Percentiles rank a stretch among this genome's conserved stretches.
Evolutionary conservation across 306 rosid genomes (phyloP).

Genomic region (Quercus cerris): DNA sequence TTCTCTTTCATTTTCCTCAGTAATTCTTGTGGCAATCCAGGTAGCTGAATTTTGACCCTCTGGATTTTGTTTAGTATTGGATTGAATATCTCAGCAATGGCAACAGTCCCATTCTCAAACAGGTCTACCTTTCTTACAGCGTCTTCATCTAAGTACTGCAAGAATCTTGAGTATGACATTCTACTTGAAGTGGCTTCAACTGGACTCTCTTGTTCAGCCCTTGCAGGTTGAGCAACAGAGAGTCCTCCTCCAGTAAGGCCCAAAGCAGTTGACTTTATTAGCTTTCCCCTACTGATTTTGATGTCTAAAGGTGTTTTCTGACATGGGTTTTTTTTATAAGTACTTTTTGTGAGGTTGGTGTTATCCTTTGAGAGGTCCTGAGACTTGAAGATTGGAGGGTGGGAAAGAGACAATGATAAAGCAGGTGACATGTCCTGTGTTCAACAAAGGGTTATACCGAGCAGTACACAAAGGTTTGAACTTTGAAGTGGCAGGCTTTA

Average conservation of each 20-base stretch:
- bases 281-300: slow-evolving; percentile 43
- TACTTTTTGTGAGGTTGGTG: slow-evolving; percentile 24
- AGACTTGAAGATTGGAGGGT: slow-evolving; percentile 46
- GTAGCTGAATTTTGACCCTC: slow-evolving; percentile 67
- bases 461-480: neutral
- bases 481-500: neutral
- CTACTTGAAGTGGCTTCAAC: slow-evolving; percentile 49
- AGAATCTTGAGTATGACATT: slow-evolving; percentile 65
- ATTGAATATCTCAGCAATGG: slow-evolving; percentile 65
- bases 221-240: slow-evolving; percentile 39
- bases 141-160: slow-evolving; percentile 64
- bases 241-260: slow-evolving; percentile 30
- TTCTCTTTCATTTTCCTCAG: slow-evolving; percentile 57
- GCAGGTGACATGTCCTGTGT: slow-evolving; percentile 38
- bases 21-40: slow-evolving; percentile 59
- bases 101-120: slow-evolving; percentile 66
- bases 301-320: slow-evolving; percentile 18
- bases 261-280: slow-evolving; percentile 32
- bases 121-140: slow-evolving; percentile 67
- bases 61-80: slow-evolving; percentile 56
- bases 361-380: slow-evolving; percentile 36
- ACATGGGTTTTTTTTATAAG: slow-evolving; percentile 32
- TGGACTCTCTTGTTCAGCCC: slow-evolving; percentile 63
- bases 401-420: slow-evolving; percentile 38
- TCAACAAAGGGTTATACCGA: neutral